Conservation (phyloP, 164 flowering plant genomes). For the Malania oleifera region DNA sequence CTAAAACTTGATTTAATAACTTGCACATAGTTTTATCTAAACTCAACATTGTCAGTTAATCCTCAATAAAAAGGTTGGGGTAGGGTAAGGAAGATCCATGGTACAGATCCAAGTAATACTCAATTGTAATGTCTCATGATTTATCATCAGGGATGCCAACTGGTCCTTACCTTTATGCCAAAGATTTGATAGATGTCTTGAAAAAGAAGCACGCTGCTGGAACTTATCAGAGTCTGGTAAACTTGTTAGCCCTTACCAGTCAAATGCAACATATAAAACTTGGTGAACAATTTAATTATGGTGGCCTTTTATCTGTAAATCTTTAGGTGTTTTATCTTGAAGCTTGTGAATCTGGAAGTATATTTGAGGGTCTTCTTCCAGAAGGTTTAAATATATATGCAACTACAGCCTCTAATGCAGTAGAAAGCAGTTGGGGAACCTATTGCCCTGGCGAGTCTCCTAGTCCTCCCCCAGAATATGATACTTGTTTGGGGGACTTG, state of each 20-base stretch:
- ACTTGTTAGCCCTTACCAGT: no score
- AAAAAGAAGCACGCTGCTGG: conserved; percentile 60
- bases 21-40: no score
- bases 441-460: conserved; percentile 80
- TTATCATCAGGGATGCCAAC: conserved; percentile 46
- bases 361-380: conserved; percentile 88
- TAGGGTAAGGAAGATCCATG: no score
- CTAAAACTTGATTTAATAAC: no score
- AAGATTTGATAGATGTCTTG: conserved; percentile 41
- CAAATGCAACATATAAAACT: conserved; percentile 3
- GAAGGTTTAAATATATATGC: conserved; percentile 77
- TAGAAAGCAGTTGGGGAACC: conserved; percentile 86
- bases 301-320: background rate
- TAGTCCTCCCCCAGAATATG: conserved; percentile 71
- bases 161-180: conserved; percentile 41
- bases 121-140: background rate
- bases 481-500: conserved; percentile 86
- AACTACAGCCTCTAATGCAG: conserved; percentile 84
- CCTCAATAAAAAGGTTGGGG: no score
- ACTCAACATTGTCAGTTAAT: no score
- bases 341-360: conserved; percentile 96
- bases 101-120: no score
- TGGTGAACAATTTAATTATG: background rate
- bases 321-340: conserved; percentile 82
- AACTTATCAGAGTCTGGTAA: conserved; percentile 58